Evolutionary conservation across 169 alveolate species (phyloP).

Genomic region (Plasmodium sp.): DNA sequence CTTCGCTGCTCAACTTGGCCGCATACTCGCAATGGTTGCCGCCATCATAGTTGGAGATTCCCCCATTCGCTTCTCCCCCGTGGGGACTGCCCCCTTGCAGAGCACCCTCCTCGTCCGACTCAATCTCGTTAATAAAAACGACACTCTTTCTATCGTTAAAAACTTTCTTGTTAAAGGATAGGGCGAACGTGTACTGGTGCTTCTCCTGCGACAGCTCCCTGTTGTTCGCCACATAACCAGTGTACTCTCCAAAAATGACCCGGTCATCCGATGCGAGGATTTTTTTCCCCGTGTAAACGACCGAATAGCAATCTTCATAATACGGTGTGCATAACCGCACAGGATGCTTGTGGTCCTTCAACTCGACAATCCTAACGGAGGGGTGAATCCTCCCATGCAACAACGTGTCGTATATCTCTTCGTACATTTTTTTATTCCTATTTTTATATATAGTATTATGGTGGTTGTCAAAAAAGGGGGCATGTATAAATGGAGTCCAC

Average conservation of each 20-base stretch:
- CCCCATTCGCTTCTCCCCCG: neutral
- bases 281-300: conserved; percentile 87
- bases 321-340: conserved; percentile 90
- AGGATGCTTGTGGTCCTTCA: conserved; percentile 89
- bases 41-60: neutral
- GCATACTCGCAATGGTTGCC: neutral
- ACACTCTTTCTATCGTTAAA: conserved; percentile 87
- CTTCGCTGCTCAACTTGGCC: neutral
- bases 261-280: conserved; percentile 78
- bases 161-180: conserved; percentile 85
- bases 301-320: conserved; percentile 88
- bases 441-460: conserved; percentile 68
- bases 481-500: conserved; percentile 77
- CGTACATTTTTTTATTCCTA: conserved; percentile 76
- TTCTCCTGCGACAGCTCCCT: conserved; percentile 79
- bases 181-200: conserved; percentile 89
- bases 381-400: conserved; percentile 87
- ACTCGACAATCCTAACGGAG: conserved; percentile 82
- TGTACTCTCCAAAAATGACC: conserved; percentile 90
- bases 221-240: conserved; percentile 88
- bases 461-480: conserved; percentile 72
- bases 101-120: conserved; percentile 74
- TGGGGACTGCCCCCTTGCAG: neutral
- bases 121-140: conserved; percentile 78
- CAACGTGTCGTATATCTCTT: conserved; percentile 79